A percentile compares a stretch with the other conserved stretches of the same genome.
These are phyloP conservation scores for Rhodotorula babjevae DNA, from an alignment of 768 basidiomycete genomes.

Conservation along the genomic window DNA sequence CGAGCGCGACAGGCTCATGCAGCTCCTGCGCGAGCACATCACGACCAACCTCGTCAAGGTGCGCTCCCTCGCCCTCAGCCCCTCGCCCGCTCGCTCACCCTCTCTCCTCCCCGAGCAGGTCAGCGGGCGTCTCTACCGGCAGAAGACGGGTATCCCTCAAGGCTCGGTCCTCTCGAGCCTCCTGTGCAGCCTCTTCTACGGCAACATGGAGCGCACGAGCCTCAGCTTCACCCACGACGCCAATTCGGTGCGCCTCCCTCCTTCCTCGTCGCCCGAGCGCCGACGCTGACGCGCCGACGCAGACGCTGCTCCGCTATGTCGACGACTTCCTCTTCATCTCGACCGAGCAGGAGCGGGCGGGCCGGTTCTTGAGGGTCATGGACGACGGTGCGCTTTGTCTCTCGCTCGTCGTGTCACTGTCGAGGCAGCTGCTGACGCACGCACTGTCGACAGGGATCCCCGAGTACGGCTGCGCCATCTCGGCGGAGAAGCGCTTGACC, in stretches of 20 bases:
- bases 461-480: constrained; percentile 88
- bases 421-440: neutral
- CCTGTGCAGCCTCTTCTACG: constrained; percentile 87
- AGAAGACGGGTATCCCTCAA: constrained; percentile 92
- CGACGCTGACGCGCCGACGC: neutral
- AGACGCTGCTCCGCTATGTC: constrained; percentile 79
- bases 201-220: constrained; percentile 67
- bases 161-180: constrained; percentile 91
- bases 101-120: constrained; percentile 55
- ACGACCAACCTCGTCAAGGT: constrained; percentile 89
- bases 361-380: constrained; percentile 70
- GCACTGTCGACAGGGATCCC: constrained; percentile 60
- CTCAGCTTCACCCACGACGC: constrained; percentile 56
- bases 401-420: neutral
- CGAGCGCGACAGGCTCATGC: constrained; percentile 60
- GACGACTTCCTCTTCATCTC: constrained; percentile 93
- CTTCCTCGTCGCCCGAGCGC: no score
- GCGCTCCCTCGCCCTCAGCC: constrained; percentile 1
- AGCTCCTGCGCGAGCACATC: constrained; percentile 81
- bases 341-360: constrained; percentile 59
- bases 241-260: constrained; percentile 57
- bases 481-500: constrained; percentile 78
- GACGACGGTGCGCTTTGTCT: constrained; percentile 53
- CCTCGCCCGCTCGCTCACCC: neutral
- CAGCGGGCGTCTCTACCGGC: constrained; percentile 71